These are phyloP conservation scores for Coniochaeta sp. DNA, from an alignment of 2,329 filamentous ascomycete genomes.

Conservation along the genomic window DNA sequence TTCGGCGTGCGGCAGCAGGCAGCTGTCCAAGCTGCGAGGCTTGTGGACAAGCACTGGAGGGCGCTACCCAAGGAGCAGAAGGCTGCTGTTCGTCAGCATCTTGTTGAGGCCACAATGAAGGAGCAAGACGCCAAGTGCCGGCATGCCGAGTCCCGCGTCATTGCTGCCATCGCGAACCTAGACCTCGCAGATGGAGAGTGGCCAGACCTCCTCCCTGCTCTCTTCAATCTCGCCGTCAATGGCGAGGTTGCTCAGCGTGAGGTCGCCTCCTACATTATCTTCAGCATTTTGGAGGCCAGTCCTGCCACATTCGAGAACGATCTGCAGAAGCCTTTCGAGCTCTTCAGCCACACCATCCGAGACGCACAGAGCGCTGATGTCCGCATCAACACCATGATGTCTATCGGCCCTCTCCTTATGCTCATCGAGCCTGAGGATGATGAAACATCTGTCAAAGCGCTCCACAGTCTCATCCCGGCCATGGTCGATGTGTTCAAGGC, in stretches of 20 bases:
- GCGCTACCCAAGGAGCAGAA: slow-evolving; percentile 69
- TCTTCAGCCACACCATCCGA: slow-evolving; percentile 82
- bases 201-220: slow-evolving; percentile 69
- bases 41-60: slow-evolving; percentile 82
- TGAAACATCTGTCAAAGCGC: slow-evolving; percentile 59
- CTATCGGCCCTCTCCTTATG: slow-evolving; percentile 80
- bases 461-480: slow-evolving; percentile 74
- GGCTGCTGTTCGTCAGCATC: slow-evolving; percentile 68
- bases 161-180: slow-evolving; percentile 77
- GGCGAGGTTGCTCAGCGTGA: slow-evolving; percentile 72
- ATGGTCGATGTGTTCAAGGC: slow-evolving; percentile 89
- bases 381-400: slow-evolving; percentile 88
- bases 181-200: slow-evolving; percentile 86
- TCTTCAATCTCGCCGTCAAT: slow-evolving; percentile 73
- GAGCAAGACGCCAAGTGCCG: slow-evolving; percentile 71
- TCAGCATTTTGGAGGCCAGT: slow-evolving; percentile 81
- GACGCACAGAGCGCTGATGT: slow-evolving; percentile 90
- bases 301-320: slow-evolving; percentile 80
- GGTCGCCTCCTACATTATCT: slow-evolving; percentile 88
- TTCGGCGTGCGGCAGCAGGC: slow-evolving; percentile 77
- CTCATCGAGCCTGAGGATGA: slow-evolving; percentile 86
- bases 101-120: slow-evolving; percentile 76
- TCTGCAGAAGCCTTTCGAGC: slow-evolving; percentile 67
- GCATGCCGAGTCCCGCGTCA: slow-evolving; percentile 80
- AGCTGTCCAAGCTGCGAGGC: slow-evolving; percentile 78